These are phyloP conservation scores for Strobilomyces confusus DNA, from an alignment of 768 basidiomycete species.

Conservation along the genomic window DNA sequence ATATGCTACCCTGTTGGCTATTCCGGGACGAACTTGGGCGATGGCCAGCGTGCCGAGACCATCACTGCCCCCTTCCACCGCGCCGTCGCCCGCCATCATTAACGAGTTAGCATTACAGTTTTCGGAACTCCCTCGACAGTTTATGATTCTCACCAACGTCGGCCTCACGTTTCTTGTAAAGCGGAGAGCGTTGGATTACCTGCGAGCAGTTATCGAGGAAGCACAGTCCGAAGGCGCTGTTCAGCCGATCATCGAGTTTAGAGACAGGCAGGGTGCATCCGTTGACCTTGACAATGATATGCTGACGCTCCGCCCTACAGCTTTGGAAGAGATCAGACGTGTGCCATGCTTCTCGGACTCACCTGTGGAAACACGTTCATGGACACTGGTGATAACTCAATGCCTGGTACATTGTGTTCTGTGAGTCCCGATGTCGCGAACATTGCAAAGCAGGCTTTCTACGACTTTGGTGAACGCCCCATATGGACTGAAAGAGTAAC, in stretches of 20 bases:
- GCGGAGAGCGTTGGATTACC: slow-evolving; percentile 79
- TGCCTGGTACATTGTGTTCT: slow-evolving; percentile 43
- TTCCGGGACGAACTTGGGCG: slow-evolving; percentile 83
- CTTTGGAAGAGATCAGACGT: slow-evolving; percentile 89
- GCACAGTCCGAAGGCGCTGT: slow-evolving; percentile 71
- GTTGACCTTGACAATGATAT: neutral
- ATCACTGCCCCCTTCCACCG: slow-evolving; percentile 31
- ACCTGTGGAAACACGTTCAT: slow-evolving; percentile 83
- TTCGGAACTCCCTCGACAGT: slow-evolving; percentile 68
- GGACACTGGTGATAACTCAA: slow-evolving; percentile 49
- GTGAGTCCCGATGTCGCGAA: slow-evolving; percentile 59
- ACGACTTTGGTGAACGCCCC: slow-evolving; percentile 80
- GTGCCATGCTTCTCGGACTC: slow-evolving; percentile 85
- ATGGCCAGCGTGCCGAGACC: slow-evolving; percentile 55
- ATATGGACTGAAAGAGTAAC: slow-evolving; percentile 77
- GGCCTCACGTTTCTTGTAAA: slow-evolving; percentile 80
- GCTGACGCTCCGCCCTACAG: slow-evolving; percentile 37
- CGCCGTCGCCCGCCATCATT: slow-evolving; percentile 50
- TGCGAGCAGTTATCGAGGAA: slow-evolving; percentile 79
- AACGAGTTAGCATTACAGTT: slow-evolving; percentile 86
- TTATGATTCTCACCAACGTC: slow-evolving; percentile 84
- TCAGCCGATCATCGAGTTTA: slow-evolving; percentile 78
- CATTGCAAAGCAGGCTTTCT: slow-evolving; percentile 81
- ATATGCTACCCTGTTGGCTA: slow-evolving; percentile 69
- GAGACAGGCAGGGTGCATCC: slow-evolving; percentile 57